phyloP scores from a whole-genome alignment of 306 rosid species.

The Vicia sativa region DNA sequence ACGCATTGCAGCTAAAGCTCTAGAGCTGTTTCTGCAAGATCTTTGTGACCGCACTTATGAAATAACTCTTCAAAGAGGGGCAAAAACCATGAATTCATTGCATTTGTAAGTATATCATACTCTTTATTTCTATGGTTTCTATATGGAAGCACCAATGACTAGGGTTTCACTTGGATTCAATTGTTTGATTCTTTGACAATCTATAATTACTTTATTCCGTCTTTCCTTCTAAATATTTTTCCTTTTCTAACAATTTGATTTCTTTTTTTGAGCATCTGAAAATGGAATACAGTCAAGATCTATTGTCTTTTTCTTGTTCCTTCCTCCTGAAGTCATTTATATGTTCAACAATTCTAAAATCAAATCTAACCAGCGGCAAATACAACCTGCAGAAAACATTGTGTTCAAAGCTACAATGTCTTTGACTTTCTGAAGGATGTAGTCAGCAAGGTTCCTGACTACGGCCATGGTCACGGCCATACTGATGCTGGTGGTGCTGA shows the following conservation, averaged over 20 bases:
- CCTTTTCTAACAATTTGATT: conserved; percentile 3
- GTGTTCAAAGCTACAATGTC: conserved; percentile 77
- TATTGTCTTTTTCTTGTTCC: conserved; percentile 24
- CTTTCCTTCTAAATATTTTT: conserved; percentile 1
- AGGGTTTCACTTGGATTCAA: conserved; percentile 19
- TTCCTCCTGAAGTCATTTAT: neutral
- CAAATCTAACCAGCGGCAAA: conserved; percentile 31
- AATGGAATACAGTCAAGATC: conserved; percentile 5
- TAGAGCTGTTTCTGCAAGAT: conserved; percentile 97
- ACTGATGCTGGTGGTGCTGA: conserved; percentile 78
- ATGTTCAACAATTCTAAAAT: conserved; percentile 15
- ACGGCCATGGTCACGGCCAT: conserved; percentile 80
- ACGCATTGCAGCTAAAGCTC: conserved; percentile 81
- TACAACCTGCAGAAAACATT: conserved; percentile 77
- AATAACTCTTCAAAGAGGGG: conserved; percentile 97
- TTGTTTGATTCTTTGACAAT: conserved; percentile 3
- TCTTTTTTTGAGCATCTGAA: conserved; percentile 1
- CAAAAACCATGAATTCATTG: conserved; percentile 94
- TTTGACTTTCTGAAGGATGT: conserved; percentile 86
- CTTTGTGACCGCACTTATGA: conserved; percentile 97
- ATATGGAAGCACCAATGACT: neutral
- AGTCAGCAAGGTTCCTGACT: conserved; percentile 83
- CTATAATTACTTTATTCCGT: neutral
- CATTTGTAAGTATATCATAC: conserved; percentile 76
- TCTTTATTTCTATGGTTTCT: neutral